These are phyloP conservation scores for Ceratocystis cubensis DNA, from an alignment of 2,329 filamentous ascomycete genomes.

Conservation along the genomic window DNA sequence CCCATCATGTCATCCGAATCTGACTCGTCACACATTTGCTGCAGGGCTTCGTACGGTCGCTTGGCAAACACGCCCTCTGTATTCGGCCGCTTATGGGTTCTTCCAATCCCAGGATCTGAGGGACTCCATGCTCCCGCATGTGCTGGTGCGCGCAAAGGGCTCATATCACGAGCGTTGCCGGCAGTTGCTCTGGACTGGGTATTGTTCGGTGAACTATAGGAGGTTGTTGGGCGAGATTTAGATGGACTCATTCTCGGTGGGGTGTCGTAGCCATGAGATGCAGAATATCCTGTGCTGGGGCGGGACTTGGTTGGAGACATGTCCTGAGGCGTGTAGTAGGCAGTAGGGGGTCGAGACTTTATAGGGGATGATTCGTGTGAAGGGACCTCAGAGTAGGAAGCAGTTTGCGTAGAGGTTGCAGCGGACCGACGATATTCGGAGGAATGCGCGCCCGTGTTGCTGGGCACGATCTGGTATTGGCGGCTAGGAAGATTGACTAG, in stretches of 20 bases:
- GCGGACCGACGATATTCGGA: slow-evolving; percentile 12
- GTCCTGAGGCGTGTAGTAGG: slow-evolving; percentile 12
- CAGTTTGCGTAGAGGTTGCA: slow-evolving; percentile 29
- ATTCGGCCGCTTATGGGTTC: slow-evolving; percentile 40
- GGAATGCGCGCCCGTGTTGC: slow-evolving; percentile 24
- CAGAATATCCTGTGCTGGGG: slow-evolving; percentile 24
- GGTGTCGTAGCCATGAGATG: slow-evolving; percentile 8
- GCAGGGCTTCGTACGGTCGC: slow-evolving; percentile 36
- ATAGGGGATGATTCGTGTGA: slow-evolving; percentile 29
- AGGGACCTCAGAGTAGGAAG: slow-evolving; percentile 40
- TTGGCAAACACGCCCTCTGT: slow-evolving; percentile 29
- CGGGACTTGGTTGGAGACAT: slow-evolving; percentile 20
- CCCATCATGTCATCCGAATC: slow-evolving; percentile 29
- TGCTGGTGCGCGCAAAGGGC: slow-evolving; percentile 30
- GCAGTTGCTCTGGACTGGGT: background rate
- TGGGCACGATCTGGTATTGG: slow-evolving; percentile 40
- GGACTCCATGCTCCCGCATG: slow-evolving; percentile 46
- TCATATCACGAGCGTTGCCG: background rate
- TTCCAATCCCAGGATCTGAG: slow-evolving; percentile 41
- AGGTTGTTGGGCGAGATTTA: slow-evolving; percentile 14
- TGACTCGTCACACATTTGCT: slow-evolving; percentile 35
- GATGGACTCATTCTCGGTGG: slow-evolving; percentile 19
- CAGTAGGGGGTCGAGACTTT: slow-evolving; percentile 11
- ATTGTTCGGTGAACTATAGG: background rate
- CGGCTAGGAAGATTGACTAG: slow-evolving; percentile 42